phyloP scores from a whole-genome alignment of 306 rosid genomes.

The Abrus pulchellus region DNA sequence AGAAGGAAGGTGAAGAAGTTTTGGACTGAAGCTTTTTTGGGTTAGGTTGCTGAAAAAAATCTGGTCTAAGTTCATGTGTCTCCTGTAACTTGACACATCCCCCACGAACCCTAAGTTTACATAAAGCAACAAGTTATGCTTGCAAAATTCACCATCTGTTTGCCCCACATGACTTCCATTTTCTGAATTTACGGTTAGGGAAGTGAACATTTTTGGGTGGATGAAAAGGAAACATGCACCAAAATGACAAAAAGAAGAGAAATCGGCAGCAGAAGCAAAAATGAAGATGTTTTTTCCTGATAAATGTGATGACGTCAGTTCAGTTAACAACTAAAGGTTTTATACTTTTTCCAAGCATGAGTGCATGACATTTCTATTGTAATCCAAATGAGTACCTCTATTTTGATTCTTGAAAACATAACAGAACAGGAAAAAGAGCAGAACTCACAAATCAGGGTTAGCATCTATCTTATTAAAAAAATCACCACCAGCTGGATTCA shows the following conservation, averaged over 20 bases:
- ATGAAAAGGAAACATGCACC: slow-evolving; percentile 29
- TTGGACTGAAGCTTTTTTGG: neutral
- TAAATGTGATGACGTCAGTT: neutral
- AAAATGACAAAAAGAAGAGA: slow-evolving; percentile 10
- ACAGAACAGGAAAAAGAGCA: slow-evolving; percentile 13
- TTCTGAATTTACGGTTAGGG: slow-evolving; percentile 23
- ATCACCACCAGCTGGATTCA: slow-evolving; percentile 73
- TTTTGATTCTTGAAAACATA: neutral
- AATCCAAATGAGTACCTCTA: neutral
- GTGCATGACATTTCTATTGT: neutral
- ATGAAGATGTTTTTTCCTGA: neutral
- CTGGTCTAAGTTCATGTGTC: neutral
- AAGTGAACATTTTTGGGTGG: neutral
- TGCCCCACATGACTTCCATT: slow-evolving; percentile 23
- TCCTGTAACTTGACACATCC: slow-evolving; percentile 1
- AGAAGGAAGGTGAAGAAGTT: neutral
- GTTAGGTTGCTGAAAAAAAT: slow-evolving; percentile 3
- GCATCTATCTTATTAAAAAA: slow-evolving; percentile 80
- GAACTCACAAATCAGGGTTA: slow-evolving; percentile 86
- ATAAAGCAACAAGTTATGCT: neutral
- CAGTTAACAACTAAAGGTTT: neutral
- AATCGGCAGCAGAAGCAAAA: slow-evolving; percentile 10
- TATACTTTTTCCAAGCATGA: neutral
- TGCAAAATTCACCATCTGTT: slow-evolving; percentile 7
- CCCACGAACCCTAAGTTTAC: neutral